phyloP scores from a whole-genome alignment of 2,329 filamentous ascomycete genomes.

The Fusarium tupiense region DNA sequence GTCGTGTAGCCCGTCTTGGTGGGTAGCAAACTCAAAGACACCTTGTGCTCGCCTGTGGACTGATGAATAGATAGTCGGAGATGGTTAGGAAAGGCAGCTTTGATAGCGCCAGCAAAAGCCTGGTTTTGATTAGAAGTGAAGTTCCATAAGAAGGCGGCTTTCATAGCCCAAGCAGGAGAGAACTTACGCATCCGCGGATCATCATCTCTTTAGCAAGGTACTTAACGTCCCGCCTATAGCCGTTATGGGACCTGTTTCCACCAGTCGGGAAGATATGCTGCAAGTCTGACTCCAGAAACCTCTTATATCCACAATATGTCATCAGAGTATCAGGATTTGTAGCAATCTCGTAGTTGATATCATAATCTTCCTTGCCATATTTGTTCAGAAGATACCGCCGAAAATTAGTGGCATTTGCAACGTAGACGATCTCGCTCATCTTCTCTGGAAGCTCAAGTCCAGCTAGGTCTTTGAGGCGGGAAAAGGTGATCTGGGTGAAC shows the following conservation, averaged over 20 bases:
- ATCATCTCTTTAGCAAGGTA: not conserved
- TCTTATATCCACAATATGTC: not conserved
- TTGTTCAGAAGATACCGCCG: not conserved
- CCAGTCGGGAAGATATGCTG: not conserved
- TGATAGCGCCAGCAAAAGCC: not conserved
- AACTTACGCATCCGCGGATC: not conserved
- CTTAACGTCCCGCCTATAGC: not conserved
- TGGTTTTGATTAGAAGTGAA: fast-evolving
- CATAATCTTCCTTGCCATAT: not conserved
- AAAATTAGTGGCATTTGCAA: not conserved
- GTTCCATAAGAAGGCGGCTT: not conserved
- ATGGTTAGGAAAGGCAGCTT: not conserved
- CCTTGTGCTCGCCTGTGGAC: not conserved
- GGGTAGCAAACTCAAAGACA: not conserved
- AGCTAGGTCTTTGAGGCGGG: not conserved
- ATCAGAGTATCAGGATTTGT: not conserved
- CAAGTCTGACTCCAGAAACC: not conserved
- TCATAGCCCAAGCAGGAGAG: not conserved
- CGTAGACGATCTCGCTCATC: not conserved
- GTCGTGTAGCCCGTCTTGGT: not conserved
- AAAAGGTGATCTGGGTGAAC: not conserved
- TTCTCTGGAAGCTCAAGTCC: not conserved
- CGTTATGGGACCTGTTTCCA: not conserved
- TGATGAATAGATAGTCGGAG: not conserved
- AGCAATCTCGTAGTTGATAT: not conserved